Evolutionary conservation across 345 rosid species (phyloP).

Genomic region (Chamaenerion angustifolium): DNA sequence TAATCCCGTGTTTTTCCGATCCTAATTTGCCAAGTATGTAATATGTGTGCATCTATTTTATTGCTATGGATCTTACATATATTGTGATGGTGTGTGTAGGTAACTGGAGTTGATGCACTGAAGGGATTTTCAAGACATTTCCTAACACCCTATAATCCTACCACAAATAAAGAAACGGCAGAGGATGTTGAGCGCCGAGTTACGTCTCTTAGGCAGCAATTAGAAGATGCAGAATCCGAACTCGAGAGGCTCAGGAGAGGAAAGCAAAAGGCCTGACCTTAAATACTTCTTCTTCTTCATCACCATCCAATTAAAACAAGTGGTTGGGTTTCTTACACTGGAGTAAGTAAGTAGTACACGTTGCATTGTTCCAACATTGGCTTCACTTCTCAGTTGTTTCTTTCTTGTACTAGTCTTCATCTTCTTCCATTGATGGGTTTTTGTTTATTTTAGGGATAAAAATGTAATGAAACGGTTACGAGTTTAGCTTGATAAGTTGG

Average conservation of each 20-base stretch:
- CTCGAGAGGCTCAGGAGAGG: slow-evolving; percentile 55
- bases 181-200: slow-evolving; percentile 53
- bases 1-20: too few species aligned
- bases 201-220: slow-evolving; percentile 30
- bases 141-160: slow-evolving; percentile 47
- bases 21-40: too few species aligned
- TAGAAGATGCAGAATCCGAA: slow-evolving; percentile 62
- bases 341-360: too few species aligned
- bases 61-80: too few species aligned
- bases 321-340: slow-evolving; percentile 1
- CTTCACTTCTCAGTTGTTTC: too few species aligned
- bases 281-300: background rate
- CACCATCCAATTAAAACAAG: background rate
- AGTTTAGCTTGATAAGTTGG: too few species aligned
- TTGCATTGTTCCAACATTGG: too few species aligned
- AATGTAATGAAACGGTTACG: too few species aligned
- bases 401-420: background rate
- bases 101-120: slow-evolving; percentile 89
- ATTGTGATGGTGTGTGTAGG: slow-evolving; percentile 21
- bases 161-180: slow-evolving; percentile 20
- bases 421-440: too few species aligned
- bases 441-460: too few species aligned
- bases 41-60: too few species aligned
- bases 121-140: slow-evolving; percentile 58
- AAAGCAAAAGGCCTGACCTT: slow-evolving; percentile 24